Evolutionary conservation across 495 filamentous ascomycete species (phyloP), one percentile per base, ranked within the genome.

Genomic region (Penicillium robsamsonii): DNA sequence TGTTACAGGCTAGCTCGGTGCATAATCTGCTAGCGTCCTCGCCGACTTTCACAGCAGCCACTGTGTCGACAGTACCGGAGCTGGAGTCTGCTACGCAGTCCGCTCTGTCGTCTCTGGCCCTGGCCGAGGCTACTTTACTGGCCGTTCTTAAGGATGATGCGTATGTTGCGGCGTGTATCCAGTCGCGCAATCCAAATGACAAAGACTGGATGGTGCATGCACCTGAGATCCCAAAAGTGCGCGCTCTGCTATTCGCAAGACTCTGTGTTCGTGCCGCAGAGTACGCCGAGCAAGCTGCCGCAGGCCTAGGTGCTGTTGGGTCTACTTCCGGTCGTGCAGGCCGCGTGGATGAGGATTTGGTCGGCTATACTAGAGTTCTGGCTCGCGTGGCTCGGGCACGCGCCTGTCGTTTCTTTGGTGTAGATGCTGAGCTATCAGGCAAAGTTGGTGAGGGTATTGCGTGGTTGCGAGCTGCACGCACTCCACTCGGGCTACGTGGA

Each of bases 111-210:
- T 81, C 81, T 2, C 79, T 97, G 6, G 87, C 91, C 0, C 73
- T 95, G 11, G 89, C 91, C 0, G 91, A 96, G 68, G 93, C 94
- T 0, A 97, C 92, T 0, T 80, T 97, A 6, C 78, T 96, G 2
- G 89, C 91, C 3, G 91, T 97, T 1, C 70, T 93, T 29, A 97
- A 96, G 63, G 92, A 96, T 61, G 94, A 98, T 65, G 90, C 93
- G 0, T 96, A 97, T 62, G 85, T 94, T 1, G 84, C 85, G 3
- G 81, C 83, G 13, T 87, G 91, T 30, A 83, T 89, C 11, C 87
- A 91, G 53, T 82, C 84, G 45, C 80, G 90, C 31, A 92, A 94
- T 62, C 80, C 84, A 27, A 84, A 88, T 58, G 89, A 91, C 68
- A 87, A 80, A 33, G 91, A 95, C 60, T 96, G 92, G 92, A 96